Evolutionary conservation across 2,329 filamentous ascomycete species (phyloP).

Genomic region (Kalmusia sp.): DNA sequence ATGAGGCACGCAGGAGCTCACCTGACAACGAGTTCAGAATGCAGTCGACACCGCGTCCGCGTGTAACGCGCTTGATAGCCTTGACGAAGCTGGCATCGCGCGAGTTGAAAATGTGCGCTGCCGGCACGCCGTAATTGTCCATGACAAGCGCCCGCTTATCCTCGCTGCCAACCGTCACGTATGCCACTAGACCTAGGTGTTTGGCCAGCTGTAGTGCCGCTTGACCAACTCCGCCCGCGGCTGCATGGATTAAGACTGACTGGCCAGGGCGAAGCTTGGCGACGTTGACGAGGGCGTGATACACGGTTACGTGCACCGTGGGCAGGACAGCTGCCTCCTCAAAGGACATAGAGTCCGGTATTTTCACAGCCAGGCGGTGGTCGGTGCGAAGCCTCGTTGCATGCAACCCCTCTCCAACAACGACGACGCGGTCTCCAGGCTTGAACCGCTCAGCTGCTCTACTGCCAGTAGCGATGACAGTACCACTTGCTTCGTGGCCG

Average conservation of each 20-base stretch:
- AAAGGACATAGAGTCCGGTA: conserved; percentile 20
- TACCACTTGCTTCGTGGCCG: background rate
- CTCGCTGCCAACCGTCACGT: conserved; percentile 1
- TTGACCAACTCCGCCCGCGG: conserved; percentile 28
- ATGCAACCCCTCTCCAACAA: background rate
- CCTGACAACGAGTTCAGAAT: conserved; percentile 37
- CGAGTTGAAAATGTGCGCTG: background rate
- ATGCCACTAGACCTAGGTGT: conserved; percentile 14
- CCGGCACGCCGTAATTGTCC: background rate
- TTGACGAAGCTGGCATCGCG: background rate
- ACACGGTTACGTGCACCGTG: background rate
- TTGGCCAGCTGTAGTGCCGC: conserved; percentile 24
- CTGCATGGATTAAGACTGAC: conserved; percentile 32
- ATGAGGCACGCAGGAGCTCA: conserved; percentile 45
- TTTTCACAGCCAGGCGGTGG: background rate
- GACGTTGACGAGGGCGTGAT: conserved; percentile 26
- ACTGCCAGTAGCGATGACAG: conserved; percentile 5
- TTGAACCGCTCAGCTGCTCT: background rate
- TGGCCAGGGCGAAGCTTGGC: conserved; percentile 32
- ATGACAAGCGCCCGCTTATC: background rate
- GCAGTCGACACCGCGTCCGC: conserved; percentile 39
- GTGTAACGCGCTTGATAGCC: conserved; percentile 14
- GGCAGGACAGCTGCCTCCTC: conserved; percentile 17
- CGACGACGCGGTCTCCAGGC: background rate
- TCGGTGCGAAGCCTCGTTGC: background rate